Evolutionary conservation across 176 grass and related monocot species (phyloP).

Genomic region (sorghum (Sorghum bicolor)): DNA sequence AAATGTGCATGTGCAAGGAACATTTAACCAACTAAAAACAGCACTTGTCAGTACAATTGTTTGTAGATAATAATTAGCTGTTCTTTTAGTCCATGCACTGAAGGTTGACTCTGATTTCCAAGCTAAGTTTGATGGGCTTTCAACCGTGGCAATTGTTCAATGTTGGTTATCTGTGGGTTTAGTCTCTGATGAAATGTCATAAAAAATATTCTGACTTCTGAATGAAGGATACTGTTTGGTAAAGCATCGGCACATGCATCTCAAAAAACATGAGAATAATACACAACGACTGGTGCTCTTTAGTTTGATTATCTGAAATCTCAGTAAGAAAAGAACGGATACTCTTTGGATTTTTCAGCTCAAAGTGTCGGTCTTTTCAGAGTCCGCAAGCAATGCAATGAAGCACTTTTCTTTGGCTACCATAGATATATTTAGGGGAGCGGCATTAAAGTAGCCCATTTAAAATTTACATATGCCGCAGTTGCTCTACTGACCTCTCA

Average conservation of each 20-base stretch:
- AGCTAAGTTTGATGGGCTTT: neutral
- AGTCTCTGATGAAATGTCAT: neutral
- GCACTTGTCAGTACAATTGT: neutral
- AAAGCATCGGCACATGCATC: neutral
- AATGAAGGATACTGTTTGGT: neutral
- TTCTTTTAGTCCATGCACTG: neutral
- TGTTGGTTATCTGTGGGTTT: neutral
- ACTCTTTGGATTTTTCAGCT: neutral
- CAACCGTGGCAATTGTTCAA: neutral
- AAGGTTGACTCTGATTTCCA: neutral
- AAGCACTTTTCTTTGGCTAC: conserved; percentile 3
- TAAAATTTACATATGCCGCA: neutral
- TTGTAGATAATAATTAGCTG: neutral
- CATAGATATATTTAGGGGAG: neutral
- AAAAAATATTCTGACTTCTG: neutral
- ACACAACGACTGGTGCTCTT: neutral
- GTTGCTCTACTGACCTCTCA: conserved; percentile 3
- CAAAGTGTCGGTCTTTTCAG: neutral
- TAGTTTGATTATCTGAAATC: neutral
- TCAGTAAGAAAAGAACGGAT: neutral
- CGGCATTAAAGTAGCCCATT: neutral
- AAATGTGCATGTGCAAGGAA: neutral
- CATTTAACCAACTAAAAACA: neutral
- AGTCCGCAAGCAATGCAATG: neutral
- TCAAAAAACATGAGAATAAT: neutral